Percentiles rank a stretch among this genome's conserved stretches.
phyloP scores from a whole-genome alignment of 2,329 filamentous ascomycete genomes.

The Verticillium albo-atrum region DNA sequence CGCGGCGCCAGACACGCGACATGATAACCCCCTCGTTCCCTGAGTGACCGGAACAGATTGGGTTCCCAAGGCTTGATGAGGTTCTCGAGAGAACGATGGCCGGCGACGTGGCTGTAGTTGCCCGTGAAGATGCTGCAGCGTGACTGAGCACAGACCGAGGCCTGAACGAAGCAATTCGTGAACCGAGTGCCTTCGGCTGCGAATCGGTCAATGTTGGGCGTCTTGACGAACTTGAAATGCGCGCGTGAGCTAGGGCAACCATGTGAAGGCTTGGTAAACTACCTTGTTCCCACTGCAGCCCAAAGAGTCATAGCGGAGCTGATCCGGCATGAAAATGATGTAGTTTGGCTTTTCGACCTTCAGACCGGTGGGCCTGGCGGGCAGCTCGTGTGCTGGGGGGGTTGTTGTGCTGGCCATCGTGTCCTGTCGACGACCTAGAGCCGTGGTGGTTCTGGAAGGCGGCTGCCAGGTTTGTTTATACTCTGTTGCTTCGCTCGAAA shows the following conservation, averaged over 20 bases:
- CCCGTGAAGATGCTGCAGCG: slow-evolving; percentile 43
- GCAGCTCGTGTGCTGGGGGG: slow-evolving; percentile 4
- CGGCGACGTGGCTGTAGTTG: slow-evolving; percentile 38
- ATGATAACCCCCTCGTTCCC: slow-evolving; percentile 37
- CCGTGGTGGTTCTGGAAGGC: not conserved
- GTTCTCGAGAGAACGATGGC: slow-evolving; percentile 40
- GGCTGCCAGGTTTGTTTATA: not conserved
- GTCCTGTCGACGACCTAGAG: not conserved
- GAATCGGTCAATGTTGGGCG: slow-evolving; percentile 38
- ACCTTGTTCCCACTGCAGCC: slow-evolving; percentile 24
- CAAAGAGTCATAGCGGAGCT: slow-evolving; percentile 39
- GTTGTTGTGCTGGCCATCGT: not conserved
- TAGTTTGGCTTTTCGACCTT: slow-evolving; percentile 24
- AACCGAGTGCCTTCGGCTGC: slow-evolving; percentile 30
- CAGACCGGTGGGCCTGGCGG: slow-evolving; percentile 10
- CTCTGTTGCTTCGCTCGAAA: not conserved
- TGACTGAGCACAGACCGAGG: slow-evolving; percentile 41
- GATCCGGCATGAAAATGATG: slow-evolving; percentile 43
- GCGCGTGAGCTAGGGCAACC: not conserved
- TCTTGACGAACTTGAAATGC: slow-evolving; percentile 18
- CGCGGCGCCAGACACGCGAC: slow-evolving; percentile 38
- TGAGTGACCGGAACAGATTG: slow-evolving; percentile 38
- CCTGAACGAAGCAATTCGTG: slow-evolving; percentile 40
- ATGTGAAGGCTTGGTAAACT: not conserved
- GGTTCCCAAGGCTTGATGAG: slow-evolving; percentile 44